Evolutionary conservation across 2,329 filamentous ascomycete genomes (phyloP), one percentile per base, ranked within the genome.

Genomic region (Fusarium pininemorale): DNA sequence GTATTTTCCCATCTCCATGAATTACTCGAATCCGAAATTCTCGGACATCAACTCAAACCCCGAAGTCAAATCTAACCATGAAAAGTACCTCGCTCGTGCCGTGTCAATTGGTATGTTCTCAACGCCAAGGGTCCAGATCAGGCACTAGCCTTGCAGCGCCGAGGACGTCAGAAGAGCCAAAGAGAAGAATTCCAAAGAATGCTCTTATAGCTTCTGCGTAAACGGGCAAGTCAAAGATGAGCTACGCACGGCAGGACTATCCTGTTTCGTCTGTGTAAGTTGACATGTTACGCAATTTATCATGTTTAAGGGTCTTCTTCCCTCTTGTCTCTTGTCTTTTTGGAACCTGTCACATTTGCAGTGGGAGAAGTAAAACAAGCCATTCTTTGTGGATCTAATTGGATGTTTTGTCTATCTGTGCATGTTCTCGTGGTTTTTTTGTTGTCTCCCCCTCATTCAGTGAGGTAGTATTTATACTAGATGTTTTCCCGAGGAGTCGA

Each of bases 291-390:
- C 38, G 53, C 32, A 20, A n/a, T 45, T 14, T 13, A 4, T 42
- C 16, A 41, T 24, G 28, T n/a, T 69, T 47, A 51, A 68, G 37
- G 22, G 44, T 12, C 30, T 55, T 60, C 54, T 73, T 56, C 32
- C n/a, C 54, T 69, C 55, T 42, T 69, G 24, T 56, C 68, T 38
- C 66, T 48, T 51, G 35, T 18, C 26, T 28, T 48, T 50, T 50
- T 58, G 22, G 37, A 72, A 70, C 64, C 45, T 72, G 50, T 72
- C 70, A 73, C 24, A 69, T 72, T 69, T 20, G 16, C 20, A 20
- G 56, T n/a, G 32, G 20, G 28, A 37, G 24, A 28, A 38, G 45
- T 30, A 64, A 32, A 37, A 35, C 35, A 48, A 30, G 18, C 24
- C 20, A 32, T 32, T 30, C 24, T 41, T 0, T 14, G 8, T 12